Percentiles rank a stretch among this genome's conserved stretches.
Evolutionary conservation across 1,284 basidiomycete genomes (phyloP).

Genomic region (Gymnopus androsaceus): DNA sequence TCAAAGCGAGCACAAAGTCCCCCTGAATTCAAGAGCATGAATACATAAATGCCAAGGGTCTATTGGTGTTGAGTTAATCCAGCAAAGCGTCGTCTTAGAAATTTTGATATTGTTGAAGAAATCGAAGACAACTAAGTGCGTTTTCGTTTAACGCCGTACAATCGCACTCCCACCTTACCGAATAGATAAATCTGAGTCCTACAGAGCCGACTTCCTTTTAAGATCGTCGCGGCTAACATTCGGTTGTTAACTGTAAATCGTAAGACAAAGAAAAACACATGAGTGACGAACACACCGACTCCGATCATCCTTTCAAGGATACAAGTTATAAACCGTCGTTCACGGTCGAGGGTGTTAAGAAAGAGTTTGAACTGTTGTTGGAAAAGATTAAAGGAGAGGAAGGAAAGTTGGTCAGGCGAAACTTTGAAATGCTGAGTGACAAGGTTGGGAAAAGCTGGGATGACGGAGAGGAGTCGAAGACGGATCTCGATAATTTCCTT

Average conservation of each 20-base stretch:
- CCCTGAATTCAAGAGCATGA: too few relatives aligned
- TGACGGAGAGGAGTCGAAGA: not conserved
- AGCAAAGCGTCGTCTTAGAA: too few relatives aligned
- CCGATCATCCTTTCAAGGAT: conserved; percentile 1
- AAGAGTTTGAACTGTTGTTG: not conserved
- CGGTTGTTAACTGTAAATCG: not conserved
- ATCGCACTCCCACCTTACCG: too few relatives aligned
- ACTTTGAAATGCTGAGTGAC: conserved; percentile 9
- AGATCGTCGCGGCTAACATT: not conserved
- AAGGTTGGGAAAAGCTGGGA: not conserved
- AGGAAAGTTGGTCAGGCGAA: conserved; percentile 2
- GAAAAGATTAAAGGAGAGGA: conserved; percentile 5
- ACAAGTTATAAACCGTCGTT: not conserved
- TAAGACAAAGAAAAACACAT: not conserved
- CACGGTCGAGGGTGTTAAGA: not conserved
- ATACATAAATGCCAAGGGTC: too few relatives aligned
- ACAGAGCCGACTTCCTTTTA: not conserved
- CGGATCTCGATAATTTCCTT: too few relatives aligned
- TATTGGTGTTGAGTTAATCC: too few relatives aligned
- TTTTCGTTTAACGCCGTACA: too few relatives aligned
- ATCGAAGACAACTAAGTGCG: too few relatives aligned
- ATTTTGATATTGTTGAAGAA: too few relatives aligned
- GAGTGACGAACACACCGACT: not conserved
- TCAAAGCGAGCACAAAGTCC: too few relatives aligned
- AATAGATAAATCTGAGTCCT: not conserved